Percentiles rank a stretch among this genome's conserved stretches.
Evolutionary conservation across 768 basidiomycete genomes (phyloP).

Genomic region (Tylopilus sp.): DNA sequence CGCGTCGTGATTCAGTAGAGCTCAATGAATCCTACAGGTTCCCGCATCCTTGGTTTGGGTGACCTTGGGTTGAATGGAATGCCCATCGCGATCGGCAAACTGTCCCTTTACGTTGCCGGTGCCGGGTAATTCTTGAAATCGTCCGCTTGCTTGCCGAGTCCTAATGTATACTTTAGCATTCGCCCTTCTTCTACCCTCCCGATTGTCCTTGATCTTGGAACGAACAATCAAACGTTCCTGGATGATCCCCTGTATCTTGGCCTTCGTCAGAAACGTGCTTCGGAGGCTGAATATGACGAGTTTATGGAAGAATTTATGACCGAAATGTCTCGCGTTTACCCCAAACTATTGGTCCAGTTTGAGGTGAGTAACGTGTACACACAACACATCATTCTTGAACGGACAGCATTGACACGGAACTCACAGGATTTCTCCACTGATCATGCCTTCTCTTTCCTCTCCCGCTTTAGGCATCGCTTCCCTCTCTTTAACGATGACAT

Average conservation of each 20-base stretch:
- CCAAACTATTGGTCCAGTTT: constrained; percentile 82
- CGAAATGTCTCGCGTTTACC: constrained; percentile 72
- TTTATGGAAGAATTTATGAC: constrained; percentile 95
- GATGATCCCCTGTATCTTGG: constrained; percentile 91
- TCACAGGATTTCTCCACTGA: constrained; percentile 86
- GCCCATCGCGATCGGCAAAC: constrained; percentile 90
- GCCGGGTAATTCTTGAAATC: constrained; percentile 56
- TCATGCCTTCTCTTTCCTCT: constrained; percentile 84
- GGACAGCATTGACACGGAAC: not conserved
- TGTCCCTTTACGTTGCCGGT: constrained; percentile 86
- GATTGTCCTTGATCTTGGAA: constrained; percentile 85
- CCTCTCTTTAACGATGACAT: constrained; percentile 90
- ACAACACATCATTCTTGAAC: not conserved
- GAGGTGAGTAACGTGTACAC: constrained; percentile 43
- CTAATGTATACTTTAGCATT: constrained; percentile 44
- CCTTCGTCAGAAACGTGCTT: constrained; percentile 64
- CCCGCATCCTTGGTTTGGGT: constrained; percentile 86
- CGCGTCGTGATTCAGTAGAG: not conserved
- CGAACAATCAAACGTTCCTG: constrained; percentile 75
- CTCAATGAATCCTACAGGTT: constrained; percentile 42
- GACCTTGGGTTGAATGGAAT: constrained; percentile 82
- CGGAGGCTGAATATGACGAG: constrained; percentile 61
- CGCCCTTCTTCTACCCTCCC: constrained; percentile 77
- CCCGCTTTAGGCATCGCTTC: constrained; percentile 70
- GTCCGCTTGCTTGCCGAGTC: not conserved